phyloP scores from a whole-genome alignment of 345 rosid genomes.

The Gossypium bickii region DNA sequence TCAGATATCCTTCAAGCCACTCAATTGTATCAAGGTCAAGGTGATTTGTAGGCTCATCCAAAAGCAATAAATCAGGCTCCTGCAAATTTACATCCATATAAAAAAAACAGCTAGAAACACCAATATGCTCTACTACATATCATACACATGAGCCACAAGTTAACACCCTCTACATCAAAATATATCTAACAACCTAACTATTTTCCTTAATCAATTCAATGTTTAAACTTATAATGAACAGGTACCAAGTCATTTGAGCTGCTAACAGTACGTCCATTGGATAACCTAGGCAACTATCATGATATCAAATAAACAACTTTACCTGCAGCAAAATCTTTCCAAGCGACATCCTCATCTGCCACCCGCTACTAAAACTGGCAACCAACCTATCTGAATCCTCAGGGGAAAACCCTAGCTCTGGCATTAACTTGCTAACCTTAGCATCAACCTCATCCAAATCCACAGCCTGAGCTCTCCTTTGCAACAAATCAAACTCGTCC shows the following conservation, averaged over 20 bases:
- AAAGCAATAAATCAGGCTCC: conserved; percentile 90
- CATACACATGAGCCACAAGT: not conserved
- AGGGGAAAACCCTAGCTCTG: conserved; percentile 67
- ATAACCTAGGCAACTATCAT: not conserved
- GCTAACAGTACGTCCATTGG: not conserved
- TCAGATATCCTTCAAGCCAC: conserved; percentile 94
- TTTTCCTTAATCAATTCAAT: not conserved
- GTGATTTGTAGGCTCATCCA: conserved; percentile 98
- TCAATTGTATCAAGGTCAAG: conserved; percentile 97
- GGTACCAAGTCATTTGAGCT: not conserved
- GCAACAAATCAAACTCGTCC: conserved; percentile 92
- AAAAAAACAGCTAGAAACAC: conserved; percentile 7
- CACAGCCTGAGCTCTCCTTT: conserved; percentile 74
- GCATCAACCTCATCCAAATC: conserved; percentile 69
- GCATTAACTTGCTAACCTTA: conserved; percentile 89
- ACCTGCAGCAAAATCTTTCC: conserved; percentile 98
- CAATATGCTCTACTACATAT: not conserved
- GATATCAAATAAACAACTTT: conserved; percentile 7
- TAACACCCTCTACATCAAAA: not conserved
- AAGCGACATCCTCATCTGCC: conserved; percentile 99
- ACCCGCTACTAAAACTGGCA: conserved; percentile 89
- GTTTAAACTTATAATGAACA: not conserved
- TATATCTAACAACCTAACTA: not conserved
- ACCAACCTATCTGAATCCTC: conserved; percentile 94
- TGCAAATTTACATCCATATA: conserved; percentile 28